These are phyloP conservation scores for Gamsiella multidivaricata DNA, from an alignment of 192 early-diverging fungal genomes.

Conservation along the genomic window DNA sequence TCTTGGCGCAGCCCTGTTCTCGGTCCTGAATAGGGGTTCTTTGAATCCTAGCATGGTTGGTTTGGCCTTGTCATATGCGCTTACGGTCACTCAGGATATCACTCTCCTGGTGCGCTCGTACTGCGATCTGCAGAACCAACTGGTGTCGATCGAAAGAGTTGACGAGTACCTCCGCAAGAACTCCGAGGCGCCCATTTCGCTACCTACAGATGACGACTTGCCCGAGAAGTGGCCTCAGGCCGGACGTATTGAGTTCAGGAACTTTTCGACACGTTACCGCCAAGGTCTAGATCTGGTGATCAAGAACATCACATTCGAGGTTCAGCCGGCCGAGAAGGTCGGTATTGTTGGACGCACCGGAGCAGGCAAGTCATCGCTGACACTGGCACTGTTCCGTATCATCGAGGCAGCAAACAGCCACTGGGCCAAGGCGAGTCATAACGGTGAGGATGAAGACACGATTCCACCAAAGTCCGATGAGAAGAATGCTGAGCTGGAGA, in stretches of 20 bases:
- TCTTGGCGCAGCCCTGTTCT: slow-evolving; percentile 67
- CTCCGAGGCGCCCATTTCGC: slow-evolving; percentile 74
- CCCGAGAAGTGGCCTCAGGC: slow-evolving; percentile 75
- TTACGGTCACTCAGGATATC: slow-evolving; percentile 78
- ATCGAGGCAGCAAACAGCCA: slow-evolving; percentile 56
- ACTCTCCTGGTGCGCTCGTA: slow-evolving; percentile 76
- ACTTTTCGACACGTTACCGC: slow-evolving; percentile 87
- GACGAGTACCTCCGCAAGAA: slow-evolving; percentile 84
- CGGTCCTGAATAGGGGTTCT: slow-evolving; percentile 53
- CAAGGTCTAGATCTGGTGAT: slow-evolving; percentile 83
- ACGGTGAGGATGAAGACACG: slow-evolving; percentile 7
- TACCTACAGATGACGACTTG: slow-evolving; percentile 61
- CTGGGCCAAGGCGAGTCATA: slow-evolving; percentile 27
- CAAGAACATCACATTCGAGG: slow-evolving; percentile 68
- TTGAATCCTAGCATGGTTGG: slow-evolving; percentile 85
- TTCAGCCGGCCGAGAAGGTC: slow-evolving; percentile 68
- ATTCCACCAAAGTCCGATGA: background rate
- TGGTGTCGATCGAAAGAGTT: slow-evolving; percentile 85
- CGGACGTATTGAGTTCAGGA: slow-evolving; percentile 76
- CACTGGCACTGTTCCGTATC: slow-evolving; percentile 59
- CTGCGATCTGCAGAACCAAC: slow-evolving; percentile 78
- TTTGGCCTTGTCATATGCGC: slow-evolving; percentile 81
- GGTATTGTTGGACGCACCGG: slow-evolving; percentile 75
- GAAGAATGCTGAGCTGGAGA: slow-evolving; percentile 47
- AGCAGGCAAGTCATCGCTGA: slow-evolving; percentile 63